phyloP scores from a whole-genome alignment of 345 rosid genomes.

The Camelina sativa region DNA sequence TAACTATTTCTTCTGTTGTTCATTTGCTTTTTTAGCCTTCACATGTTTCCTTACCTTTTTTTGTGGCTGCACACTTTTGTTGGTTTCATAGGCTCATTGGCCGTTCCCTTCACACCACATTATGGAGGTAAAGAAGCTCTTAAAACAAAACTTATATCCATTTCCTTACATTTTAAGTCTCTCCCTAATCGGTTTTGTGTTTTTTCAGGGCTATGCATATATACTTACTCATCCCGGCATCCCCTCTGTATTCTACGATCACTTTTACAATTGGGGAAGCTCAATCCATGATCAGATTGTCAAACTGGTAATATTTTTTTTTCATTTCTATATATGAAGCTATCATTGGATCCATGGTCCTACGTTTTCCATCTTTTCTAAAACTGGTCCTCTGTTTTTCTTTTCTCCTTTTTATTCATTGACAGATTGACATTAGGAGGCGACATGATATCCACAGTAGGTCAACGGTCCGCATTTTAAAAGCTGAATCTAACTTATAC shows the following conservation, averaged over 20 bases:
- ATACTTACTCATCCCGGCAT: constrained; percentile 92
- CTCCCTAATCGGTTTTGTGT: constrained; percentile 10
- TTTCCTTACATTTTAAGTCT: constrained; percentile 11
- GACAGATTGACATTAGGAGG: constrained; percentile 68
- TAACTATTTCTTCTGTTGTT: neutral
- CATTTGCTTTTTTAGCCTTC: neutral
- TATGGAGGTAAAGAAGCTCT: constrained; percentile 70
- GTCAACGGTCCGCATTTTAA: constrained; percentile 60
- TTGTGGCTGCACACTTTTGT: neutral
- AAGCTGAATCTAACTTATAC: constrained; percentile 72
- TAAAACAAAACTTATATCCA: neutral
- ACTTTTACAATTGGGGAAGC: constrained; percentile 78
- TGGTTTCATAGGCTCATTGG: constrained; percentile 77
- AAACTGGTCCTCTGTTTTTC: neutral
- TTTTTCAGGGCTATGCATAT: constrained; percentile 79
- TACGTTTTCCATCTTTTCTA: neutral
- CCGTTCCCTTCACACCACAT: constrained; percentile 79
- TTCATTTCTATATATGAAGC: neutral
- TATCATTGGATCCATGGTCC: neutral
- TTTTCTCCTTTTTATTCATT: constrained; percentile 1
- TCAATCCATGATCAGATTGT: constrained; percentile 73
- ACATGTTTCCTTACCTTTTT: constrained; percentile 23
- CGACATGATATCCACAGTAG: constrained; percentile 68
- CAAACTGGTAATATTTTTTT: constrained; percentile 55
- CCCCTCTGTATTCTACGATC: constrained; percentile 87